These are phyloP conservation scores for Leccinum fuscescens DNA, from an alignment of 1,284 basidiomycete species.

Conservation along the genomic window DNA sequence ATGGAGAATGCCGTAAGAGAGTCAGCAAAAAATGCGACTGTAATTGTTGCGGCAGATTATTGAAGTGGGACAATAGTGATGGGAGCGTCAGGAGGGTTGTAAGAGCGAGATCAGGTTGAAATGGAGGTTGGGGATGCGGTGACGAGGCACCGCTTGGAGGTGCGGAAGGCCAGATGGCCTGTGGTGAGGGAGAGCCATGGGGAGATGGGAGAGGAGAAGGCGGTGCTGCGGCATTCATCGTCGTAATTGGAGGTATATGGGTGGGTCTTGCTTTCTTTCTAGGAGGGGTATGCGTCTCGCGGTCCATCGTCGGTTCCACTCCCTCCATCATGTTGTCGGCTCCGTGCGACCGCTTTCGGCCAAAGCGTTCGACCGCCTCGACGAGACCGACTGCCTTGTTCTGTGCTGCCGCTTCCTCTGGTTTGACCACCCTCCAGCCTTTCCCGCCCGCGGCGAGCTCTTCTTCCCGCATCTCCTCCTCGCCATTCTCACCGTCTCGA, in stretches of 20 bases:
- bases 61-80: constrained; percentile 72
- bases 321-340: constrained; percentile 75
- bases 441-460: constrained; percentile 62
- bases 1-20: constrained; percentile 78
- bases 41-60: constrained; percentile 63
- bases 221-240: constrained; percentile 68
- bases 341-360: constrained; percentile 71
- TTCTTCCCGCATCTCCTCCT: constrained; percentile 68
- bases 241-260: constrained; percentile 53
- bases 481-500: constrained; percentile 60
- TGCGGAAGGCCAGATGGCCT: constrained; percentile 72
- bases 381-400: constrained; percentile 58
- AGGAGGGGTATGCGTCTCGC: constrained; percentile 55
- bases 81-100: constrained; percentile 79
- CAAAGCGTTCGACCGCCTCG: constrained; percentile 79
- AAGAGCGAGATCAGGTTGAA: constrained; percentile 76
- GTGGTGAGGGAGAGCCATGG: constrained; percentile 74
- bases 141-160: constrained; percentile 73
- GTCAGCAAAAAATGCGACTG: constrained; percentile 86
- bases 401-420: constrained; percentile 53
- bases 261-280: constrained; percentile 72
- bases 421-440: constrained; percentile 72
- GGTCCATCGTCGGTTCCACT: constrained; percentile 56
- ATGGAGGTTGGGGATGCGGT: constrained; percentile 61
- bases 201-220: constrained; percentile 81